A percentile compares a stretch with the other conserved stretches of the same genome.
phyloP scores from a whole-genome alignment of 805 yeast genomes.

The Lipomyces anomalus region DNA sequence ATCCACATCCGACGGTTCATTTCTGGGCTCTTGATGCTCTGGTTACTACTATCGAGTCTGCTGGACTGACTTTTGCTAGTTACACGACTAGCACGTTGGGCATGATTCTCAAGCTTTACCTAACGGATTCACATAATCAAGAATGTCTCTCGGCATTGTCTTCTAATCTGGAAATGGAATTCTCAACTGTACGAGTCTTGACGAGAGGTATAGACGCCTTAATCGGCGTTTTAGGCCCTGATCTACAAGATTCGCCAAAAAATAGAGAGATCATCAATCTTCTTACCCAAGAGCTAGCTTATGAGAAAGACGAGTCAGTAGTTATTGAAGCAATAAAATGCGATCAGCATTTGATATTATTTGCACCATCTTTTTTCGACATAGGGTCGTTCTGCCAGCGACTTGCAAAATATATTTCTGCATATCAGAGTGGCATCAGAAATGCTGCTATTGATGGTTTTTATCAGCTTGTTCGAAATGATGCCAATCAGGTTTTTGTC shows the following conservation, averaged over 20 bases:
- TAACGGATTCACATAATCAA: slow-evolving; percentile 48
- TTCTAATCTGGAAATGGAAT: slow-evolving; percentile 46
- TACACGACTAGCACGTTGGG: slow-evolving; percentile 43
- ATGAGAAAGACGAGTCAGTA: slow-evolving; percentile 31
- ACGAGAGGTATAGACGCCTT: slow-evolving; percentile 43
- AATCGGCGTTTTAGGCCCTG: slow-evolving; percentile 56
- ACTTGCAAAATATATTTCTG: slow-evolving; percentile 16
- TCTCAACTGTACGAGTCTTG: slow-evolving; percentile 42
- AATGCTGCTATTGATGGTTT: slow-evolving; percentile 50
- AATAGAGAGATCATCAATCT: slow-evolving; percentile 32
- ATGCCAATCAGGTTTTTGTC: slow-evolving; percentile 43
- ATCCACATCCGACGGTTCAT: slow-evolving; percentile 83
- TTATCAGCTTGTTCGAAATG: slow-evolving; percentile 52
- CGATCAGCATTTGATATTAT: slow-evolving; percentile 45
- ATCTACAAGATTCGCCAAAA: slow-evolving; percentile 30
- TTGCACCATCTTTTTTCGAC: slow-evolving; percentile 39
- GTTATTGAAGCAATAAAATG: slow-evolving; percentile 38
- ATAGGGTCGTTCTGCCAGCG: slow-evolving; percentile 29
- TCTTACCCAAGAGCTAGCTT: slow-evolving; percentile 35
- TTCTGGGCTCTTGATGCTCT: slow-evolving; percentile 63
- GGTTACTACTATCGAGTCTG: slow-evolving; percentile 50
- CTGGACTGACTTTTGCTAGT: slow-evolving; percentile 42
- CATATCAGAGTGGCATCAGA: slow-evolving; percentile 23
- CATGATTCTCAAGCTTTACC: slow-evolving; percentile 37
- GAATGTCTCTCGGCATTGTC: slow-evolving; percentile 41